phyloP scores from a whole-genome alignment of 352 stramenopile genomes.

The Globisporangium canariense region DNA sequence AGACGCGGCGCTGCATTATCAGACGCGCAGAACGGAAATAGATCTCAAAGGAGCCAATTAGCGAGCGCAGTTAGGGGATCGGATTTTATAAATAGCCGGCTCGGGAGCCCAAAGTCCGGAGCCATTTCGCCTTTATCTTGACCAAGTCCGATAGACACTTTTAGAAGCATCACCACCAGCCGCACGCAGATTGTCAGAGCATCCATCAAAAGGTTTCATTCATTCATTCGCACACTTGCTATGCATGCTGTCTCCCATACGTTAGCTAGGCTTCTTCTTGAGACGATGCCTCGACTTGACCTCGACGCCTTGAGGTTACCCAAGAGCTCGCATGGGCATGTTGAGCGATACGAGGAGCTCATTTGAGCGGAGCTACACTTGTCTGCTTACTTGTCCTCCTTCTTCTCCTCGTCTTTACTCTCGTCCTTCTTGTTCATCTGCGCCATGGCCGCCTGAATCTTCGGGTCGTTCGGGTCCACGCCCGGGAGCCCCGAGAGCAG shows the following conservation, averaged over 20 bases:
- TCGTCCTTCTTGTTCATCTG: slow-evolving; percentile 83
- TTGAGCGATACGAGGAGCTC: not conserved
- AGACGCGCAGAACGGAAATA: not conserved
- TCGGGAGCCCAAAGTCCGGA: too few species aligned
- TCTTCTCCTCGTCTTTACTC: slow-evolving; percentile 81
- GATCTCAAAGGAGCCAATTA: not conserved
- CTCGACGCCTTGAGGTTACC: not conserved
- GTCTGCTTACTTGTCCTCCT: slow-evolving; percentile 65
- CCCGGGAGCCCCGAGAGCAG: slow-evolving; percentile 85
- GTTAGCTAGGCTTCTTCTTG: not conserved
- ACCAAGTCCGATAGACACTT: not conserved
- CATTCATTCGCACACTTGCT: not conserved
- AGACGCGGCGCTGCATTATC: slow-evolving; percentile 5
- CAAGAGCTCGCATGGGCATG: not conserved
- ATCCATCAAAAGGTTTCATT: not conserved
- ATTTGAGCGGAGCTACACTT: not conserved
- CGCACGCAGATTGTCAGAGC: too few species aligned
- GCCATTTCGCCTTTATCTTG: too few species aligned
- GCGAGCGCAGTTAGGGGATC: not conserved
- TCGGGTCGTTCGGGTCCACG: slow-evolving; percentile 91
- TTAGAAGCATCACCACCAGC: not conserved
- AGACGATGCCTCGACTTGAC: not conserved
- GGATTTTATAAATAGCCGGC: not conserved
- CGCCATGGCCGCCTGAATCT: slow-evolving; percentile 89
- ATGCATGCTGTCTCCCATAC: not conserved